Evolutionary conservation across 2,329 filamentous ascomycete genomes (phyloP), one percentile per base, ranked within the genome.

Genomic region (Colletotrichum karsti): DNA sequence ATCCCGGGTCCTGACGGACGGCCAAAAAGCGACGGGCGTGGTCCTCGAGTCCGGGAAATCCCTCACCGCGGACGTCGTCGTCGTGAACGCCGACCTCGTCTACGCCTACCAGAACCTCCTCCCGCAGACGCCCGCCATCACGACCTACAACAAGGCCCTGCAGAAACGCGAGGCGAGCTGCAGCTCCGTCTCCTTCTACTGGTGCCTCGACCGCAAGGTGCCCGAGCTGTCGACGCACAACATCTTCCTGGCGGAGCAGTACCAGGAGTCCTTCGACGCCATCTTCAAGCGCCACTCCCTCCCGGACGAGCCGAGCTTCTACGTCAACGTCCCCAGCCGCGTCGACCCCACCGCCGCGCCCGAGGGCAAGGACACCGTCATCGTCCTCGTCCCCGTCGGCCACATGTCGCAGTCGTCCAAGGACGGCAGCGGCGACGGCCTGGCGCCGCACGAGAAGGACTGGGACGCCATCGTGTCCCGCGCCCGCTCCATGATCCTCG

Each of bases 171-270:
- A 86, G 12, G 85, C 89, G 2, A 92, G 90, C 0, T 93, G 91
- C 79, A 92, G 89, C 70, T 91, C 89, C 65, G 92, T 94, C 71
- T 92, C 90, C 5, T 94, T 94, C 79, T 94, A 93, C 82, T 94
- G 91, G 91, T 87, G 88, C 3, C 83, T 93, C 20, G 83, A 88
- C 66, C 81, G 83, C 56, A 83, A 85, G 57, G 80, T 93, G 2
- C 87, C 88, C 0, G 86, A 92, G 76, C 84, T 94, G 3, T 82
- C 85, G 18, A 87, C 90, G 0, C 92, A 94, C 79, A 94, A 94
- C 76, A 92, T 94, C 73, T 94, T 94, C 81, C 86, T 94, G 7
- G 91, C 92, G 3, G 89, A 93, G 72, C 84, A 91, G 70, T 94
- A 93, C 76, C 84, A 84, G 56, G 89, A 92, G 72, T 90, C 87